These are phyloP conservation scores for Trichoderma harzianum DNA, from an alignment of 2,329 filamentous ascomycete species.

Conservation along the genomic window DNA sequence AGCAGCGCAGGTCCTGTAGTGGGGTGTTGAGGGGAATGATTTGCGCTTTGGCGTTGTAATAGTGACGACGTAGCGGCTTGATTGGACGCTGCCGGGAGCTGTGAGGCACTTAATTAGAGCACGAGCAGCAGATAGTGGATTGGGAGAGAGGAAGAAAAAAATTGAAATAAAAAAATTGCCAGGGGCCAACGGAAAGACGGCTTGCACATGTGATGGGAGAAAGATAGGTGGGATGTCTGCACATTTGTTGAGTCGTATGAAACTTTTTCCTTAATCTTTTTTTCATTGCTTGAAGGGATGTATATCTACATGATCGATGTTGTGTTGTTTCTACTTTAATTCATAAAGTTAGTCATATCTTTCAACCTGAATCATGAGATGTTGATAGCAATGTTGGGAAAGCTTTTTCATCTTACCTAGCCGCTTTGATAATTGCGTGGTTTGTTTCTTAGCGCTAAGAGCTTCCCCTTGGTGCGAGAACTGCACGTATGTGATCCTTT, in stretches of 20 bases:
- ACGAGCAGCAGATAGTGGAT: not conserved
- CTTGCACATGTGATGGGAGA: not conserved
- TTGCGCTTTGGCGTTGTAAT: constrained; percentile 16
- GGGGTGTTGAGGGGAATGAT: constrained; percentile 17
- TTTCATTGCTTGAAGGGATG: not conserved
- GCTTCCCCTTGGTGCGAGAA: not conserved
- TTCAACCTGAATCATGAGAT: not conserved
- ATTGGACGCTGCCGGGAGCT: not conserved
- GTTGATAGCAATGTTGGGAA: not conserved
- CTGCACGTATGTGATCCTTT: not conserved
- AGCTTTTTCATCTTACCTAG: not conserved
- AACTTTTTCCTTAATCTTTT: not conserved
- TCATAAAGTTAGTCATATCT: not conserved
- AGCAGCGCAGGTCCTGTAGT: constrained; percentile 7
- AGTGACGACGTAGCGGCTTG: constrained; percentile 8
- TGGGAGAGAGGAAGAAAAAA: not conserved
- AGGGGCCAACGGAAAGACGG: not conserved
- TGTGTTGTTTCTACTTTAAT: not conserved
- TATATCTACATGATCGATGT: not conserved
- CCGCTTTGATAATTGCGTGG: not conserved
- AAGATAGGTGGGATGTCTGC: not conserved
- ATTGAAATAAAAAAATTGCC: not conserved
- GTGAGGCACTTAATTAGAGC: not conserved
- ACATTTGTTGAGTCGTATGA: not conserved
- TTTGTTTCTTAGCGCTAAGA: not conserved